A percentile compares a stretch with the other conserved stretches of the same genome.
Evolutionary conservation across 2,329 filamentous ascomycete species (phyloP).

Genomic region (Ampelomyces quisqualis): DNA sequence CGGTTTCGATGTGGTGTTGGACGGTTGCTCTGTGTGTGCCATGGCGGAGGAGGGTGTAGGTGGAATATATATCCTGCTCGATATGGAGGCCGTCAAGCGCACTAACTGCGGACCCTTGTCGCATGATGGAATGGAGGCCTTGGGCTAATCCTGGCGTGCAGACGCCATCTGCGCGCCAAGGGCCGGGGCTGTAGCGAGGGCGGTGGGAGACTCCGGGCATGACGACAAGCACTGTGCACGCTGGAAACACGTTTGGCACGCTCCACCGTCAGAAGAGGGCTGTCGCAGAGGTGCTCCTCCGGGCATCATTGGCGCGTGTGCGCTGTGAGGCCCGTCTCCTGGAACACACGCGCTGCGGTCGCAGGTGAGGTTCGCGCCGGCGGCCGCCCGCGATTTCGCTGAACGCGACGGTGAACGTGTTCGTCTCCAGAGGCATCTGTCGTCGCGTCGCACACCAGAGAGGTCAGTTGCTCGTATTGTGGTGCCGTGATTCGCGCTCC

Average conservation of each 20-base stretch:
- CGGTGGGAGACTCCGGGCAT: conserved; percentile 31
- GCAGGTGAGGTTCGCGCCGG: conserved; percentile 7
- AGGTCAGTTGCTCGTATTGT: conserved; percentile 13
- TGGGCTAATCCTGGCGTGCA: conserved; percentile 17
- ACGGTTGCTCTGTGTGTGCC: conserved; percentile 14
- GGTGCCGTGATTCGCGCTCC: conserved; percentile 16
- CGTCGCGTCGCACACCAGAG: conserved; percentile 11
- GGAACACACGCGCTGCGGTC: conserved; percentile 9
- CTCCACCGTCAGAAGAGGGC: conserved; percentile 25
- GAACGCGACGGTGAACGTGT: conserved; percentile 23
- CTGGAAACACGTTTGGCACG: conserved; percentile 23
- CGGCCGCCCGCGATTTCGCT: conserved; percentile 26
- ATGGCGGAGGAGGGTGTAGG: conserved; percentile 29
- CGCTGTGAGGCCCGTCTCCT: conserved; percentile 9
- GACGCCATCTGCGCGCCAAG: conserved; percentile 18
- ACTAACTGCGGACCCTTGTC: conserved; percentile 11
- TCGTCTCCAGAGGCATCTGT: conserved; percentile 5
- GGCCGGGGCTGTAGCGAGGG: conserved; percentile 21
- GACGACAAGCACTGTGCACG: conserved; percentile 28
- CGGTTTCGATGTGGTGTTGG: conserved; percentile 12
- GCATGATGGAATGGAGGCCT: conserved; percentile 27
- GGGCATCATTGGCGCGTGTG: conserved; percentile 16
- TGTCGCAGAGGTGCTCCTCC: conserved; percentile 11
- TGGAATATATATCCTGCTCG: conserved; percentile 38
- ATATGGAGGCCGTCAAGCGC: conserved; percentile 20